Evolutionary conservation across 495 filamentous ascomycete genomes (phyloP).

Genomic region (Penicillium dipodomyicola): DNA sequence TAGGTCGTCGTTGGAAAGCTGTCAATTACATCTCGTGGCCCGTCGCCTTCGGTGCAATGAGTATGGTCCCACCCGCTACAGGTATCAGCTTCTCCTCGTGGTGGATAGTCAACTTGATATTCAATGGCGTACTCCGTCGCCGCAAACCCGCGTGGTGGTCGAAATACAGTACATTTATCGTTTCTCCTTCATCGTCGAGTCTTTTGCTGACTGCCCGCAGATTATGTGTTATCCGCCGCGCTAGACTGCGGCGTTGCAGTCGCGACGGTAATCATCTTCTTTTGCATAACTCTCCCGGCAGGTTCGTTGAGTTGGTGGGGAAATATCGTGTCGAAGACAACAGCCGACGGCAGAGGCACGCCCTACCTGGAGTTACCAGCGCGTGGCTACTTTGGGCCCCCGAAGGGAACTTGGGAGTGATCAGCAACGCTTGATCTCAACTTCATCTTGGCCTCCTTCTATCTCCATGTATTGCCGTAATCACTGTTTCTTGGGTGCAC

Average conservation of each 20-base stretch:
- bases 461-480: neutral
- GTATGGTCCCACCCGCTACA: slow-evolving; percentile 62
- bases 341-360: slow-evolving; percentile 47
- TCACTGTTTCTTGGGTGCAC: neutral
- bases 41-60: slow-evolving; percentile 65
- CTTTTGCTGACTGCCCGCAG: slow-evolving; percentile 51
- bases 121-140: slow-evolving; percentile 59
- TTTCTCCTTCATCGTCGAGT: slow-evolving; percentile 41
- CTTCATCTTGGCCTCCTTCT: neutral
- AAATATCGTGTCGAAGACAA: slow-evolving; percentile 51
- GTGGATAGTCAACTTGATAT: slow-evolving; percentile 63
- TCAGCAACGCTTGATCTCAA: neutral
- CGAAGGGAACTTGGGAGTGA: slow-evolving; percentile 44
- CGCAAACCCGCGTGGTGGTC: slow-evolving; percentile 65
- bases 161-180: slow-evolving; percentile 49
- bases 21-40: slow-evolving; percentile 61
- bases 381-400: slow-evolving; percentile 62
- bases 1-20: slow-evolving; percentile 51
- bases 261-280: slow-evolving; percentile 61
- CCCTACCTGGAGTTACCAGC: slow-evolving; percentile 39
- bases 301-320: slow-evolving; percentile 65
- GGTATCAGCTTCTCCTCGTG: slow-evolving; percentile 68
- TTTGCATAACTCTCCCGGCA: slow-evolving; percentile 67
- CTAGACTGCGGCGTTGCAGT: slow-evolving; percentile 63
- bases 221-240: slow-evolving; percentile 61